Conservation (phyloP, 2,329 filamentous ascomycete genomes). For the Exophiala calicioides region DNA sequence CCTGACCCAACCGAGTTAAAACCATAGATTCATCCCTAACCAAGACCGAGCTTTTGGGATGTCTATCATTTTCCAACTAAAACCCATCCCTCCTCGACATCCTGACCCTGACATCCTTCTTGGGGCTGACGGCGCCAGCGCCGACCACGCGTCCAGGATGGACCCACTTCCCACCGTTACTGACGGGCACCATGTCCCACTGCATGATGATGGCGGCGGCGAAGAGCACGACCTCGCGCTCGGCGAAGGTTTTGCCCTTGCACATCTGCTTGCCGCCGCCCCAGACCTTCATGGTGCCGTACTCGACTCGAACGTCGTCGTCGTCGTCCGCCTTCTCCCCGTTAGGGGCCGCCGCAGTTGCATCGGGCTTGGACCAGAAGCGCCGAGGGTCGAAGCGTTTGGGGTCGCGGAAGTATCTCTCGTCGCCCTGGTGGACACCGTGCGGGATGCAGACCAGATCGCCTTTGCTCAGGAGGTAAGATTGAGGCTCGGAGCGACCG, state of each 20-base stretch:
- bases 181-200: constrained; percentile 57
- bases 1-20: no score
- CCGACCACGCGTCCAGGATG: constrained; percentile 54
- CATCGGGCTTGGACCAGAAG: constrained; percentile 45
- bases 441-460: constrained; percentile 48
- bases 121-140: constrained; percentile 54
- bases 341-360: constrained; percentile 37
- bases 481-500: constrained; percentile 34
- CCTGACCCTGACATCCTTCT: constrained; percentile 55
- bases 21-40: no score
- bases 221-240: constrained; percentile 53
- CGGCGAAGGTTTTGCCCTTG: constrained; percentile 53
- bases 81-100: constrained; percentile 45
- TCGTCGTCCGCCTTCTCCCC: constrained; percentile 35
- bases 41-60: no score
- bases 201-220: constrained; percentile 55
- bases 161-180: constrained; percentile 47
- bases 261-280: constrained; percentile 53
- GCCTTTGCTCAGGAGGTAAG: constrained; percentile 45
- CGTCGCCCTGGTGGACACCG: constrained; percentile 47
- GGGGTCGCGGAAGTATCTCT: constrained; percentile 37
- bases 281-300: constrained; percentile 50
- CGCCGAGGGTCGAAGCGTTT: constrained; percentile 46
- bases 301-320: constrained; percentile 36
- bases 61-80: no score